A percentile compares a stretch with the other conserved stretches of the same genome.
Evolutionary conservation across 805 yeast genomes (phyloP).

Genomic region (Candida gorgasii): DNA sequence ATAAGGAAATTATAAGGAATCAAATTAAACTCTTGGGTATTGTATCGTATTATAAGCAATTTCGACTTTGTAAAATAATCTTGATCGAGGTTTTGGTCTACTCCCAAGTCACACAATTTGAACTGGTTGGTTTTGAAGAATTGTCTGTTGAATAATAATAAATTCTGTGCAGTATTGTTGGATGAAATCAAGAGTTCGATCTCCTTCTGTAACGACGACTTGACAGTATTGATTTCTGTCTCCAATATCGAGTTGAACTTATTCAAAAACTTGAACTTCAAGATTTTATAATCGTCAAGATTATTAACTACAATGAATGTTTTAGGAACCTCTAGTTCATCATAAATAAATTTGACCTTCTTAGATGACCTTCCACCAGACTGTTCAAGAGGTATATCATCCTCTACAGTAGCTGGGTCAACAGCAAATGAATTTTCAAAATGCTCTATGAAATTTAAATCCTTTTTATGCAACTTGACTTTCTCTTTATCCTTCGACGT

Average conservation of each 20-base stretch:
- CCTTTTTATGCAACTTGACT: slow-evolving; percentile 28
- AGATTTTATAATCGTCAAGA: slow-evolving; percentile 29
- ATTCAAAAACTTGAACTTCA: slow-evolving; percentile 18
- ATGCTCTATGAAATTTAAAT: slow-evolving; percentile 34
- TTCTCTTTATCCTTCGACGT: slow-evolving; percentile 9
- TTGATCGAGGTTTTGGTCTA: slow-evolving; percentile 10
- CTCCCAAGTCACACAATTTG: slow-evolving; percentile 26
- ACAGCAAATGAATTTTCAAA: slow-evolving; percentile 15
- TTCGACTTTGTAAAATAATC: slow-evolving; percentile 1
- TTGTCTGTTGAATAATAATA: slow-evolving; percentile 24
- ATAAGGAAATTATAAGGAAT: slow-evolving; percentile 34
- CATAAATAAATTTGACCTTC: slow-evolving; percentile 15
- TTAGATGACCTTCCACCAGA: slow-evolving; percentile 4
- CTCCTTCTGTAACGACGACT: slow-evolving; percentile 30
- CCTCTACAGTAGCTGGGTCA: slow-evolving; percentile 15
- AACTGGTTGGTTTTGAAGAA: slow-evolving; percentile 32
- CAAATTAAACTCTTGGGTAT: slow-evolving; percentile 31
- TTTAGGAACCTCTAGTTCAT: slow-evolving; percentile 25
- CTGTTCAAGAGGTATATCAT: neutral
- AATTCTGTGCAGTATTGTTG: slow-evolving; percentile 19
- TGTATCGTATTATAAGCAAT: slow-evolving; percentile 24
- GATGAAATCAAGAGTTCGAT: slow-evolving; percentile 27
- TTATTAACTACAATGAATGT: slow-evolving; percentile 28
- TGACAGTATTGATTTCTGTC: slow-evolving; percentile 29
- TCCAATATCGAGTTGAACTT: slow-evolving; percentile 19